A percentile compares a stretch with the other conserved stretches of the same genome.
These are phyloP conservation scores for Diaporthe caulivora DNA, from an alignment of 2,329 filamentous ascomycete genomes.

Conservation along the genomic window DNA sequence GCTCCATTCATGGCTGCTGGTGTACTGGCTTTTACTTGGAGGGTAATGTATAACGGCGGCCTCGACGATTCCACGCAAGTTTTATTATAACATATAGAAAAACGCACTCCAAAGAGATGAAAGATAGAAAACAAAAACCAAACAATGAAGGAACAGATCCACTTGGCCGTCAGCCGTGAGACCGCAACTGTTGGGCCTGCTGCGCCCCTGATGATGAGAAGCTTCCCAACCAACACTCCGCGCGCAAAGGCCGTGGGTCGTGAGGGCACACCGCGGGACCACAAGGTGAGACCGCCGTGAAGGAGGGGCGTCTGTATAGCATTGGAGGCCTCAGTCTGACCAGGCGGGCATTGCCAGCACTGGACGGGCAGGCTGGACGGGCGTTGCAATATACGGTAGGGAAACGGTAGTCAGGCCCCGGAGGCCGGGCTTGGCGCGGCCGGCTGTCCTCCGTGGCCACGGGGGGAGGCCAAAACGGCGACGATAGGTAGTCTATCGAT, in stretches of 20 bases:
- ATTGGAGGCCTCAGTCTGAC: background rate
- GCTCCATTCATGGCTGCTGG: background rate
- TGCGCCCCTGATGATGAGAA: background rate
- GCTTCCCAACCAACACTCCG: background rate
- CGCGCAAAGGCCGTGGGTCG: background rate
- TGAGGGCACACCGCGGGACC: background rate
- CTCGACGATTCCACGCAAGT: background rate
- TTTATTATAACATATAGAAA: conserved; percentile 1
- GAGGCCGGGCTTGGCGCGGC: too few relatives aligned
- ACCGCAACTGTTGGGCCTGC: background rate
- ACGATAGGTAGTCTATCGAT: too few relatives aligned
- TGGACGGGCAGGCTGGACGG: background rate
- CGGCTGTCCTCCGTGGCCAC: too few relatives aligned
- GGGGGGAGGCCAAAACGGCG: too few relatives aligned
- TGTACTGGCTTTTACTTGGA: background rate
- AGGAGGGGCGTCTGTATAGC: background rate
- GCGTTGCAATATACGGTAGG: background rate
- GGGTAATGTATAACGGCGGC: background rate
- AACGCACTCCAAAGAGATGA: background rate
- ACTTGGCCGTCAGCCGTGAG: background rate
- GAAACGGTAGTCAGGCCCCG: too few relatives aligned
- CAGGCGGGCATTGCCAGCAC: background rate
- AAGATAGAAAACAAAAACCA: background rate
- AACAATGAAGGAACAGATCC: background rate
- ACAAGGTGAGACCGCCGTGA: background rate